A percentile compares a stretch with the other conserved stretches of the same genome.
Conservation (phyloP, 257 asterid genomes). For the Cynanchum wilfordii region DNA sequence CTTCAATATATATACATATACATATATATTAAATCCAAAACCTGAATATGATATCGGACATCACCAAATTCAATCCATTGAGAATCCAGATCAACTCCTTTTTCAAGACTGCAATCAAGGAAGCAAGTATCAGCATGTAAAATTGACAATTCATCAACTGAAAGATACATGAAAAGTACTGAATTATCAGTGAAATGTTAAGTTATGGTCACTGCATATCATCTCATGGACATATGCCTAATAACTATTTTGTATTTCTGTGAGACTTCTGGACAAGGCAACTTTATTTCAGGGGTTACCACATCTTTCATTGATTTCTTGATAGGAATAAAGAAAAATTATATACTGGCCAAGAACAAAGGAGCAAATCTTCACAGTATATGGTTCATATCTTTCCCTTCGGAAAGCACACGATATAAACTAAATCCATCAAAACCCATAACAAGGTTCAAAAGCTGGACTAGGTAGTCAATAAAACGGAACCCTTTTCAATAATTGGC, state of each 20-base stretch:
- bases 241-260: not conserved
- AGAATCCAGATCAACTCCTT: constrained; percentile 87
- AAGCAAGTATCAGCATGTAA: not conserved
- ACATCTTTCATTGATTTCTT: not conserved
- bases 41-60: constrained; percentile 93
- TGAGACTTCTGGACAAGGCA: not conserved
- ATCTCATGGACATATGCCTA: not conserved
- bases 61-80: constrained; percentile 93
- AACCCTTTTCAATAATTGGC: not conserved
- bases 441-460: not conserved
- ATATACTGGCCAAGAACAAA: not conserved
- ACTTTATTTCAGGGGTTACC: not conserved
- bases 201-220: not conserved
- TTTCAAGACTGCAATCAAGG: constrained; percentile 61
- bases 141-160: not conserved
- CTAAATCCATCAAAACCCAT: not conserved
- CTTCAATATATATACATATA: not conserved
- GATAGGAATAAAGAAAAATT: not conserved
- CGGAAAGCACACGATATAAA: not conserved
- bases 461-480: not conserved
- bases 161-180: not conserved
- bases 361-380: not conserved
- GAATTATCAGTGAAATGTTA: not conserved
- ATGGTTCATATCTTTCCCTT: not conserved
- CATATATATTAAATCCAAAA: constrained; percentile 9